A percentile compares a stretch with the other conserved stretches of the same genome.
These are phyloP conservation scores for Leccinum sublutescens DNA, from an alignment of 768 basidiomycete species.

Conservation along the genomic window DNA sequence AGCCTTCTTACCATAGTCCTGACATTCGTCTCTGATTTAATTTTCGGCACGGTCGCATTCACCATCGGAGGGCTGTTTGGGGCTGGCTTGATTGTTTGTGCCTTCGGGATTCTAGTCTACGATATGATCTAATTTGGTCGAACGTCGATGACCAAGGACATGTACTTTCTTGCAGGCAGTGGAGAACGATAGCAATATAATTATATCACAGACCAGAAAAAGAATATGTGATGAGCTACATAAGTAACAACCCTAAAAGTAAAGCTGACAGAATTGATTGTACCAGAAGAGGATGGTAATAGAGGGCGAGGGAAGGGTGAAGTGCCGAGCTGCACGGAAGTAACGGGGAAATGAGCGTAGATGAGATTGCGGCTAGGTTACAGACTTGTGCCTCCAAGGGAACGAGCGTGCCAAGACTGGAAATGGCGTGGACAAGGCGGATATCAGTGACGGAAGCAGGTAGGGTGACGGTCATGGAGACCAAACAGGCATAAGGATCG, in stretches of 20 bases:
- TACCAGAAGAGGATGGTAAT: slow-evolving; percentile 14
- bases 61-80: slow-evolving; percentile 76
- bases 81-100: slow-evolving; percentile 73
- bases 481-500: slow-evolving; percentile 20
- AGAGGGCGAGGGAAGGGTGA: slow-evolving; percentile 12
- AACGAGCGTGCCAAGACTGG: slow-evolving; percentile 25
- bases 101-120: slow-evolving; percentile 77
- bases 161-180: slow-evolving; percentile 1
- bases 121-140: slow-evolving; percentile 51
- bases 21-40: slow-evolving; percentile 74
- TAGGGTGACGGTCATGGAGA: slow-evolving; percentile 28
- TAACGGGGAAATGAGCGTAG: slow-evolving; percentile 30
- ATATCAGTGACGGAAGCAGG: slow-evolving; percentile 33
- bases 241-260: slow-evolving; percentile 31
- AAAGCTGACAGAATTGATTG: slow-evolving; percentile 21
- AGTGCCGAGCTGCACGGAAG: slow-evolving; percentile 13
- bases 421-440: slow-evolving; percentile 17
- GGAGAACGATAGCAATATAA: slow-evolving; percentile 32
- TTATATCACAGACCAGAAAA: slow-evolving; percentile 41
- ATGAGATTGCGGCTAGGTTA: slow-evolving; percentile 33
- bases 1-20: slow-evolving; percentile 94
- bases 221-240: slow-evolving; percentile 33
- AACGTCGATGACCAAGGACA: not conserved
- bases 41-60: slow-evolving; percentile 65
- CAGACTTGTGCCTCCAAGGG: slow-evolving; percentile 32